Percentiles rank a stretch among this genome's conserved stretches.
These are phyloP conservation scores for Fusarium sublunatum DNA, from an alignment of 2,329 filamentous ascomycete genomes.

Conservation along the genomic window DNA sequence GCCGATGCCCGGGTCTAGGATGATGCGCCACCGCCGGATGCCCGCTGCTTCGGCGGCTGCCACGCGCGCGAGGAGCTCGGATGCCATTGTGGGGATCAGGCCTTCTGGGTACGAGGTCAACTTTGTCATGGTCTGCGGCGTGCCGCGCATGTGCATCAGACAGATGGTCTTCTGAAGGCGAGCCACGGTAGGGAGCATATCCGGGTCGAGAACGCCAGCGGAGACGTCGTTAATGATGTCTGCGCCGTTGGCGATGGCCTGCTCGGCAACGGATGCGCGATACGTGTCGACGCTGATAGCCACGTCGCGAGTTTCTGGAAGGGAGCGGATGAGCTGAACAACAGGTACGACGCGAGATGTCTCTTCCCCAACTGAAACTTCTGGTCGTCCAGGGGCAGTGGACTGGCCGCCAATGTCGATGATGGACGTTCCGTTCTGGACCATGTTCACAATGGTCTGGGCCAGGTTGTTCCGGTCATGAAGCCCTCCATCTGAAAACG, in stretches of 20 bases:
- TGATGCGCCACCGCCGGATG: slow-evolving; percentile 90
- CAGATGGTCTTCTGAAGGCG: slow-evolving; percentile 80
- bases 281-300: slow-evolving; percentile 94
- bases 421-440: slow-evolving; percentile 79
- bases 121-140: slow-evolving; percentile 81
- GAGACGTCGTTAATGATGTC: slow-evolving; percentile 97
- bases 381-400: slow-evolving; percentile 79
- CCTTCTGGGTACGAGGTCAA: slow-evolving; percentile 76
- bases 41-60: slow-evolving; percentile 81
- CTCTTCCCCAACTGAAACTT: slow-evolving; percentile 80
- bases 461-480: slow-evolving; percentile 67
- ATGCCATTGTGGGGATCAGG: slow-evolving; percentile 71
- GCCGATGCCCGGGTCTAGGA: slow-evolving; percentile 92
- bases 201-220: slow-evolving; percentile 79
- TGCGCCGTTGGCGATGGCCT: slow-evolving; percentile 80
- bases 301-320: slow-evolving; percentile 71
- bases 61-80: slow-evolving; percentile 77
- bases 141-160: slow-evolving; percentile 95
- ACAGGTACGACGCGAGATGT: slow-evolving; percentile 80
- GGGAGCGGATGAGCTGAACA: slow-evolving; percentile 76
- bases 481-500: slow-evolving; percentile 90
- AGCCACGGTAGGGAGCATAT: slow-evolving; percentile 86
- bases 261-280: slow-evolving; percentile 82
- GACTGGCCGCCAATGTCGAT: slow-evolving; percentile 95
- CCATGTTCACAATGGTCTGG: slow-evolving; percentile 69